These are phyloP conservation scores for Mesembryanthemum crystallinum DNA, from an alignment of 148 eudicot species.

Conservation along the genomic window DNA sequence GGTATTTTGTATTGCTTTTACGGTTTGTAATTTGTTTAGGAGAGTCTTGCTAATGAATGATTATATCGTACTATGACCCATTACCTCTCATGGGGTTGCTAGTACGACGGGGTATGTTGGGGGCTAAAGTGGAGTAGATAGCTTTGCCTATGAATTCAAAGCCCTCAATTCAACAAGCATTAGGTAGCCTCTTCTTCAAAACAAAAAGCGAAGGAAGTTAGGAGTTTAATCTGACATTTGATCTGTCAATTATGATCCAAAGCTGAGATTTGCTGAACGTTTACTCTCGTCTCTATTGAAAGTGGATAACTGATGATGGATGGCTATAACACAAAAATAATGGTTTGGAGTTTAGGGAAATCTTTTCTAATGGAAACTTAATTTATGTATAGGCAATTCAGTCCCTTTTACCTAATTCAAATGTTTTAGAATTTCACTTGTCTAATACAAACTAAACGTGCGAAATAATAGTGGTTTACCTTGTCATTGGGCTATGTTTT, in stretches of 20 bases:
- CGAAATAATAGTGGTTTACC: background rate
- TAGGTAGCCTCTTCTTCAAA: no score
- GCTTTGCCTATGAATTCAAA: background rate
- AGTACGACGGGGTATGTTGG: background rate
- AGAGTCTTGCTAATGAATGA: background rate
- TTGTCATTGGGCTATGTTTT: background rate
- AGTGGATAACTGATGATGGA: background rate
- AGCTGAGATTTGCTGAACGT: background rate
- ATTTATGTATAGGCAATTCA: background rate
- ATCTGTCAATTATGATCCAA: no score
- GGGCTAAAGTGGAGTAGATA: background rate
- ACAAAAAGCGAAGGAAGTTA: no score
- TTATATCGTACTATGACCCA: background rate
- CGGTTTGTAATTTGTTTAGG: background rate
- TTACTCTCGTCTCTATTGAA: background rate
- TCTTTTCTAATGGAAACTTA: background rate
- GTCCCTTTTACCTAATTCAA: background rate
- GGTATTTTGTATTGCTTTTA: background rate
- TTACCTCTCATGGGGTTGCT: no score
- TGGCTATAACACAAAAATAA: background rate
- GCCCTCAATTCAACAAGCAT: no score
- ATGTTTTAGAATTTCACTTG: no score
- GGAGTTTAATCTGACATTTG: no score
- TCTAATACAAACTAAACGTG: no score
- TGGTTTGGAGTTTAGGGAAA: background rate